Evolutionary conservation across 176 grass and related monocot species (phyloP).

Genomic region (Carex myosuroides): DNA sequence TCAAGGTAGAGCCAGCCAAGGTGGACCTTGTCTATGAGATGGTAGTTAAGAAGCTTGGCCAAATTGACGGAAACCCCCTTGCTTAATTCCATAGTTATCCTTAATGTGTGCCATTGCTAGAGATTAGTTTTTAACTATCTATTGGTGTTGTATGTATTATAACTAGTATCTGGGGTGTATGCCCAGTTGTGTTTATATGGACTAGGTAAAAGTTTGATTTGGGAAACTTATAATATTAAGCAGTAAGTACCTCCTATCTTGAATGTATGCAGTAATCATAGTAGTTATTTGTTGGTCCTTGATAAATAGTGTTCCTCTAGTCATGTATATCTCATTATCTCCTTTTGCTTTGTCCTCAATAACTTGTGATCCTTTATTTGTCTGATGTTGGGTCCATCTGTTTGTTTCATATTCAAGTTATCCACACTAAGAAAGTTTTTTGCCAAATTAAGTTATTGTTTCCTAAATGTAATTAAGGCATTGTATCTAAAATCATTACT

Average conservation of each 20-base stretch:
- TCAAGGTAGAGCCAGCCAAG: conserved; percentile 80
- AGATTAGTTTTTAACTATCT: conserved; percentile 3
- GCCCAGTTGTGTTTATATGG: not conserved
- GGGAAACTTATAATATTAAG: conserved; percentile 1
- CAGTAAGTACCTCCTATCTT: not conserved
- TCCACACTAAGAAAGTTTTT: not conserved
- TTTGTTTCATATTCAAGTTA: not conserved
- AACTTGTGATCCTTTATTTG: not conserved
- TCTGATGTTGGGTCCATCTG: not conserved
- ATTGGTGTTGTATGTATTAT: conserved; percentile 4
- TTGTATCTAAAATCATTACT: too few relatives aligned
- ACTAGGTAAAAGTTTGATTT: too few relatives aligned
- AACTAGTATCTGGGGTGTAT: not conserved
- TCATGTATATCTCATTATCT: not conserved
- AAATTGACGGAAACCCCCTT: conserved; percentile 37
- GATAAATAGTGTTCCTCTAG: not conserved
- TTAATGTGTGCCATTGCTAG: not conserved
- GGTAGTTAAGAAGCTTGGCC: conserved; percentile 79
- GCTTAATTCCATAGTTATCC: conserved; percentile 28
- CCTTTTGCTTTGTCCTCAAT: too few relatives aligned
- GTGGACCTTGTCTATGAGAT: conserved; percentile 83
- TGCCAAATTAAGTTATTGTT: not conserved
- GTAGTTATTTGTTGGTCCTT: not conserved
- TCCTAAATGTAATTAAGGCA: too few relatives aligned
- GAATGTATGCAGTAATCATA: not conserved